Evolutionary conservation across 2,329 filamentous ascomycete species (phyloP), one percentile per base, ranked within the genome.

Genomic region (Aspergillus spinulosporus): DNA sequence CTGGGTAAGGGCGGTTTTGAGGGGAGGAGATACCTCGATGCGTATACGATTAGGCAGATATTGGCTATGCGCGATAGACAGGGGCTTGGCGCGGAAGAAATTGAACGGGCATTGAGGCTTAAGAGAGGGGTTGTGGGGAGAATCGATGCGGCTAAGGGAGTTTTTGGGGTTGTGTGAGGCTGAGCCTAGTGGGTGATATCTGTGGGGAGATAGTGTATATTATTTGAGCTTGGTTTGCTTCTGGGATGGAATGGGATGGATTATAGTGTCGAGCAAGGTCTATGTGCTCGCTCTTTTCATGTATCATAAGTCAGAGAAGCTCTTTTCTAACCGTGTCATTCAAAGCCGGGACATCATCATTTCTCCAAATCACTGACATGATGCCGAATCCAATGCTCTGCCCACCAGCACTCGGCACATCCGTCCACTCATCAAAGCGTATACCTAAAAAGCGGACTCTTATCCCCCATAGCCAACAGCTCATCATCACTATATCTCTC

Each of bases 1-100:
- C 67, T 83, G 39, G 75, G 77, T 14, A 70, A 75, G 52, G 63
- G 61, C 7, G 66, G 64, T 32, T 74, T 74, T 50, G 53, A 59
- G 8, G 79, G 79, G 1, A 69, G 78, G 44, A 71, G 74, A 36
- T 80, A 79, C 57, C 51, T 82, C 53, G 80, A 81, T 73, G 76
- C 79, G 1, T 66, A 74, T 52, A 80, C 78, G 14, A 72, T 82
- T 48, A 72, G 77, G 60, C 76, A 81, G 68, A 72, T 76, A 7
- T 59, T 83, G 60, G 67, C 69, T n/a, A 69, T 82, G 73, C 72
- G 80, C 59, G 79, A 81, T 66, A 65, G 72, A 42, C 71, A 72
- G 65, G 69, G 72, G 0, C 58, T 75, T 59, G 47, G 59, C 11
- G 59, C 55, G 15, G 63, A 57, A 31, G 72, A 78, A 61, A 76